Evolutionary conservation across 2,329 filamentous ascomycete genomes (phyloP).

Genomic region (Penicillium sp.): DNA sequence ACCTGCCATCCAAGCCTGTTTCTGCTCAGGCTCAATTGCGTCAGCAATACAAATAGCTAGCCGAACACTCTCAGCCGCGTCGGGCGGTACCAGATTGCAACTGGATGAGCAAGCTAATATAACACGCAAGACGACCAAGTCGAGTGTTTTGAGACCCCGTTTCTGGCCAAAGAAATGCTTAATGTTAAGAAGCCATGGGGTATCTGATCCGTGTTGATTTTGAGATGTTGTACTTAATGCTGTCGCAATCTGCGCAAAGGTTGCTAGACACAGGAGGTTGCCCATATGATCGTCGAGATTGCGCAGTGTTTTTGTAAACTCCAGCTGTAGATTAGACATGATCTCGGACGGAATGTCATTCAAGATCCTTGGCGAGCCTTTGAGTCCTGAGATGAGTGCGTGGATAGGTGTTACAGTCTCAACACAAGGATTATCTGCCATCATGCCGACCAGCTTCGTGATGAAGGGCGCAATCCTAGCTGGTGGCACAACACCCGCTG

Average conservation of each 20-base stretch:
- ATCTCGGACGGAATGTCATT: conserved; percentile 32
- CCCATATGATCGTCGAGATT: conserved; percentile 42
- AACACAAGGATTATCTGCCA: conserved; percentile 31
- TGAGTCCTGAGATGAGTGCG: conserved; percentile 31
- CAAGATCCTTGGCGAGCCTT: conserved; percentile 27
- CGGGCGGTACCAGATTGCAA: conserved; percentile 26
- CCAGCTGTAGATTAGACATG: conserved; percentile 38
- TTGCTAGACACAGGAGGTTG: conserved; percentile 43
- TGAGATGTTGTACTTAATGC: conserved; percentile 7
- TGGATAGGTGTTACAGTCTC: conserved; percentile 37
- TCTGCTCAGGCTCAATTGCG: conserved; percentile 34
- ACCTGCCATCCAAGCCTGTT: conserved; percentile 33
- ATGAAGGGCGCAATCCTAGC: conserved; percentile 36
- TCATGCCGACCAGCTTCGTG: conserved; percentile 28
- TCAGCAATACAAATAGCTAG: conserved; percentile 38
- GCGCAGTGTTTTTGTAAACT: conserved; percentile 38
- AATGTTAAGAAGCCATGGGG: conserved; percentile 36
- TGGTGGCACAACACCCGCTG: conserved; percentile 29
- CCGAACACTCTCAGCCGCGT: conserved; percentile 36
- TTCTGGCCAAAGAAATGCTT: conserved; percentile 41
- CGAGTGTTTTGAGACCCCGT: conserved; percentile 41
- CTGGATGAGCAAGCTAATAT: conserved; percentile 42
- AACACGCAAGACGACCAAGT: conserved; percentile 41
- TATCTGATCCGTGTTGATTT: conserved; percentile 17
- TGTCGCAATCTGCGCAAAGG: conserved; percentile 36